Percentiles rank a stretch among this genome's conserved stretches.
phyloP scores from a whole-genome alignment of 2,329 filamentous ascomycete genomes.

The Colletotrichum camelliae region DNA sequence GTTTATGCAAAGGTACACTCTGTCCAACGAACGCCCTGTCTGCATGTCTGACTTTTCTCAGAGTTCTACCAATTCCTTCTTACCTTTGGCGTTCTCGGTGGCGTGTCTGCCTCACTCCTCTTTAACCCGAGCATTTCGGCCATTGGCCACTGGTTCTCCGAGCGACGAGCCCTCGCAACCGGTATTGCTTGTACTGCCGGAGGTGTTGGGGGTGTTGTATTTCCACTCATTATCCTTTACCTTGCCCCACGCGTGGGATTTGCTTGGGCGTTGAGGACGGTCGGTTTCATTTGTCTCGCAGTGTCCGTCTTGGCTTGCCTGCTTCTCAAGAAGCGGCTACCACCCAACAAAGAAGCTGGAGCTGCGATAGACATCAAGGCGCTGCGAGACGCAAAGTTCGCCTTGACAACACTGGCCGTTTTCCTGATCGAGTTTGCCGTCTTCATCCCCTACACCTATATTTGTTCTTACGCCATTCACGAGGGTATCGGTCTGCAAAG shows the following conservation, averaged over 20 bases:
- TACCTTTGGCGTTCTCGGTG: conserved; percentile 70
- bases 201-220: conserved; percentile 62
- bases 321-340: conserved; percentile 48
- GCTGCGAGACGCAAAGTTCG: conserved; percentile 55
- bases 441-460: conserved; percentile 72
- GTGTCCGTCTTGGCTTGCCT: conserved; percentile 31
- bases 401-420: conserved; percentile 56
- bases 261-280: conserved; percentile 33
- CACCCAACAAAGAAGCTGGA: conserved; percentile 49
- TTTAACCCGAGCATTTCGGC: conserved; percentile 73
- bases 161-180: conserved; percentile 69
- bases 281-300: conserved; percentile 31
- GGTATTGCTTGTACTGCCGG: conserved; percentile 73
- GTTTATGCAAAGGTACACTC: conserved; percentile 56
- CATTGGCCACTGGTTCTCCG: conserved; percentile 72
- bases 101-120: conserved; percentile 68
- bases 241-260: conserved; percentile 32
- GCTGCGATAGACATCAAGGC: conserved; percentile 54
- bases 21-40: neutral
- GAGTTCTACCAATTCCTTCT: conserved; percentile 76
- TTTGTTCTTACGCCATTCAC: conserved; percentile 66
- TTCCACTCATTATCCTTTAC: conserved; percentile 39
- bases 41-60: conserved; percentile 11
- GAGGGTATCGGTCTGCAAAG: conserved; percentile 59
- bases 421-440: conserved; percentile 67